Evolutionary conservation across 352 stramenopile genomes (phyloP), one percentile per base, ranked within the genome.

Genomic region (Ochromonadaceae sp.): DNA sequence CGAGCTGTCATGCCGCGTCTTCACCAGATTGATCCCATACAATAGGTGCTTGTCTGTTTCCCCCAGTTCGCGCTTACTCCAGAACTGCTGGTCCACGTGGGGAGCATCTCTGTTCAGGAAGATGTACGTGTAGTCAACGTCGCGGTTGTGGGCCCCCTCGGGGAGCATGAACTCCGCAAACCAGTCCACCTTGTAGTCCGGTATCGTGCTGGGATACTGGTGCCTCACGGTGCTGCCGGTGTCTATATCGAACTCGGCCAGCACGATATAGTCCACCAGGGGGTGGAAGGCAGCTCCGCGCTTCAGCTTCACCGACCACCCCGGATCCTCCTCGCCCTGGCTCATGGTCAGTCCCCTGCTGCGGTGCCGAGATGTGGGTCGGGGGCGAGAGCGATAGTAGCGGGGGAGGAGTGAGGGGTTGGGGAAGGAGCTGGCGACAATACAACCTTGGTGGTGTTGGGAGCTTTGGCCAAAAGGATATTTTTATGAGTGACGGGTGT

Each of bases 181-280:
- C 65, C 70, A 73, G 46, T 75, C 70, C n/a, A 58, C 48, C n/a
- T 59, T 47, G 28, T 73, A 67, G 28, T 62, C 70, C 25, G 70
- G 50, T 43, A 75, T 72, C 2, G 59, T 39, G 32, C 60, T 53
- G 28, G 70, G 70, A 35, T 74, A 75, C 34, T 74, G 56, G 53
- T 76, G 69, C 48, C 70, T 46, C 22, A 75, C 31, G 10, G 70
- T 75, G 25, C 40, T 68, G 7, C 40, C 71, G 40, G 43, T 76
- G 49, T 74, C 66, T 59, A 76, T 65, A 67, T 76, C 71, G 55
- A 76, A 76, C 41, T 76, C 71, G 22, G 69, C 70, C 32, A 76
- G 32, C 30, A 76, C 35, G 38, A 76, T 65, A 56, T 77, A 73
- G 34, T 76, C 65, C 12, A 76, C 69, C 1, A 75, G 26, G 38